A percentile compares a stretch with the other conserved stretches of the same genome.
phyloP scores from a whole-genome alignment of 2,329 filamentous ascomycete species.

The Pseudocercospora musae region DNA sequence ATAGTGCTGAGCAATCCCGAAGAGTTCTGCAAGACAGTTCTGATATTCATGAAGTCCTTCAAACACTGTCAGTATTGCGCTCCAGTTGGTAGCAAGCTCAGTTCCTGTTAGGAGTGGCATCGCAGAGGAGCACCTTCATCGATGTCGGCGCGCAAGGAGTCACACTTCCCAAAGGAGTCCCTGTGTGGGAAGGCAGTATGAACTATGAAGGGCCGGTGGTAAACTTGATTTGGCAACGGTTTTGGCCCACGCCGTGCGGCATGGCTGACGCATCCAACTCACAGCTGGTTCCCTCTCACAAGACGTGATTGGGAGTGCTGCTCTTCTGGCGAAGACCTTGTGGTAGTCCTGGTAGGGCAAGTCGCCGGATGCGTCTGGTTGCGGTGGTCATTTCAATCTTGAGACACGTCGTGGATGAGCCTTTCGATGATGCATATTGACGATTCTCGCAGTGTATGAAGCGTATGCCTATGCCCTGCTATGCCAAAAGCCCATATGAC shows the following conservation, averaged over 20 bases:
- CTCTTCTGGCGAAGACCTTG: slow-evolving; percentile 32
- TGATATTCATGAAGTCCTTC: no score
- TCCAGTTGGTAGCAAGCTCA: no score
- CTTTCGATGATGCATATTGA: no score
- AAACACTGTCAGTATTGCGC: no score
- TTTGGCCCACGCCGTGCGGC: slow-evolving; percentile 7
- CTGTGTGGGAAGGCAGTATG: slow-evolving; percentile 25
- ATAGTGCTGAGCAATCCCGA: no score
- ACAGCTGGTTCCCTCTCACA: slow-evolving; percentile 30
- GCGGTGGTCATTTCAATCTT: slow-evolving; percentile 5
- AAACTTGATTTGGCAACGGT: slow-evolving; percentile 28
- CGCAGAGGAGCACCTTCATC: no score
- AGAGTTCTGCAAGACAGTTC: no score
- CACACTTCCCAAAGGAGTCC: slow-evolving; percentile 28
- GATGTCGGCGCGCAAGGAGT: slow-evolving; percentile 33
- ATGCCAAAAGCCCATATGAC: no score
- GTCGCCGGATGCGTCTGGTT: slow-evolving; percentile 31
- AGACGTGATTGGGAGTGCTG: slow-evolving; percentile 30
- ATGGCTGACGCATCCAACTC: slow-evolving; percentile 26
- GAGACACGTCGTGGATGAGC: background rate
- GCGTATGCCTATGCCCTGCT: no score
- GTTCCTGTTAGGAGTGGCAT: no score
- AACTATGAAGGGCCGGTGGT: slow-evolving; percentile 35
- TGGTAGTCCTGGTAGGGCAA: slow-evolving; percentile 24
- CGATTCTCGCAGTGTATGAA: background rate